Conservation (phyloP, 176 grass and related monocot genomes). For the Paspalum notatum region DNA sequence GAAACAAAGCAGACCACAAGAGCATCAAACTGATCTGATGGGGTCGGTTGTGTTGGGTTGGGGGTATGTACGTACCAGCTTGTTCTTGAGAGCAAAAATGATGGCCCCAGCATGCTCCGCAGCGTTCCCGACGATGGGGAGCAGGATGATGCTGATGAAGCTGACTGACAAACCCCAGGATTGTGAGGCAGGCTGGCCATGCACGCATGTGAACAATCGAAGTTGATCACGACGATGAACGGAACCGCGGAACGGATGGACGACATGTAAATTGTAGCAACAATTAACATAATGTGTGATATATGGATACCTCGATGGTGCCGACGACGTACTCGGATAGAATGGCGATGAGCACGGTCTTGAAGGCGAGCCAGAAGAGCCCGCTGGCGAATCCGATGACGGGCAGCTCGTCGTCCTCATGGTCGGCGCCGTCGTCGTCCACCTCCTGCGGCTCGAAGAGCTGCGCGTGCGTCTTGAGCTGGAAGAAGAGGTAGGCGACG, state of each 20-base stretch:
- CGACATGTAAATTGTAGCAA: no score
- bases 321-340: constrained; percentile 89
- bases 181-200: constrained; percentile 57
- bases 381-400: constrained; percentile 63
- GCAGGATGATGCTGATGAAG: constrained; percentile 84
- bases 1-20: no score
- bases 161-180: constrained; percentile 78
- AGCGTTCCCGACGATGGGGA: constrained; percentile 87
- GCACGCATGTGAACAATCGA: neutral
- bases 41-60: no score
- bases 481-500: constrained; percentile 88
- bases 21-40: neutral
- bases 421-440: constrained; percentile 43
- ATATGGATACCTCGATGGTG: constrained; percentile 78
- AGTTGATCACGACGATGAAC: neutral
- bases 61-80: constrained; percentile 50
- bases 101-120: constrained; percentile 89
- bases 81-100: constrained; percentile 83
- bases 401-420: constrained; percentile 70
- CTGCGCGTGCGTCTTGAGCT: constrained; percentile 91
- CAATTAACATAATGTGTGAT: no score
- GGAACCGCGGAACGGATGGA: neutral
- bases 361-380: constrained; percentile 68
- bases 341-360: constrained; percentile 72
- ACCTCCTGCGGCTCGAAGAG: constrained; percentile 73